Percentiles rank a stretch among this genome's conserved stretches.
Evolutionary conservation across 2,329 filamentous ascomycete species (phyloP).

Genomic region (Zymoseptoria pseudotritici): DNA sequence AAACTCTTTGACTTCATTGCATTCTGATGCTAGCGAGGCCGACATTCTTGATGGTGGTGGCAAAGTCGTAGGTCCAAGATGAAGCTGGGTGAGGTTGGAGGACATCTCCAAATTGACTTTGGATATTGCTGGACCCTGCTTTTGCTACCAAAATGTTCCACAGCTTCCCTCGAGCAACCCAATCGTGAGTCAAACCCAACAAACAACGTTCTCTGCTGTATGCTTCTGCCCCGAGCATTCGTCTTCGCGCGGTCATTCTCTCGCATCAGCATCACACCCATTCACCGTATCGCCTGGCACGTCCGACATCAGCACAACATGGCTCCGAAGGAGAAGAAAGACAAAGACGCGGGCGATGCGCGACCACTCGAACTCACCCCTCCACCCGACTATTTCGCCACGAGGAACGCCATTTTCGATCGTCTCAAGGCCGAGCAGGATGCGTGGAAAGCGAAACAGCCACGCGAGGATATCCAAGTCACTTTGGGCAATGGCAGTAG

Average conservation of each 20-base stretch:
- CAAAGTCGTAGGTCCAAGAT: not conserved
- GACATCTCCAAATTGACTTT: not conserved
- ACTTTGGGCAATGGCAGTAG: conserved; percentile 65
- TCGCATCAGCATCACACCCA: not conserved
- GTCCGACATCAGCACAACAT: conserved; percentile 12
- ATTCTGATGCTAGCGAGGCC: conserved; percentile 87
- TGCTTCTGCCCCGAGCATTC: not conserved
- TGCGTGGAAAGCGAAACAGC: conserved; percentile 63
- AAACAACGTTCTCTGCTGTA: not conserved
- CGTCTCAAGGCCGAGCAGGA: conserved; percentile 78
- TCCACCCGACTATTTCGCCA: conserved; percentile 69
- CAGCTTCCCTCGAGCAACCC: not conserved
- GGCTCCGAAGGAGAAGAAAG: conserved; percentile 39
- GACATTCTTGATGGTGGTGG: conserved; percentile 56
- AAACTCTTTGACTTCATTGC: conserved; percentile 93
- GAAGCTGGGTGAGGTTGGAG: too few relatives aligned
- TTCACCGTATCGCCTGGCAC: not conserved
- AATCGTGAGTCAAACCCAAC: not conserved
- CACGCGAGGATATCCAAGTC: conserved; percentile 66
- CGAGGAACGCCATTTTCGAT: conserved; percentile 81
- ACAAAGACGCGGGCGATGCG: conserved; percentile 27
- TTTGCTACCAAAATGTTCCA: not conserved
- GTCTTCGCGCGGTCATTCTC: not conserved
- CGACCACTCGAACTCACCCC: conserved; percentile 43
- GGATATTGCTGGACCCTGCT: not conserved